Evolutionary conservation across 257 asterid species (phyloP).

Genomic region (Henckelia pumila): DNA sequence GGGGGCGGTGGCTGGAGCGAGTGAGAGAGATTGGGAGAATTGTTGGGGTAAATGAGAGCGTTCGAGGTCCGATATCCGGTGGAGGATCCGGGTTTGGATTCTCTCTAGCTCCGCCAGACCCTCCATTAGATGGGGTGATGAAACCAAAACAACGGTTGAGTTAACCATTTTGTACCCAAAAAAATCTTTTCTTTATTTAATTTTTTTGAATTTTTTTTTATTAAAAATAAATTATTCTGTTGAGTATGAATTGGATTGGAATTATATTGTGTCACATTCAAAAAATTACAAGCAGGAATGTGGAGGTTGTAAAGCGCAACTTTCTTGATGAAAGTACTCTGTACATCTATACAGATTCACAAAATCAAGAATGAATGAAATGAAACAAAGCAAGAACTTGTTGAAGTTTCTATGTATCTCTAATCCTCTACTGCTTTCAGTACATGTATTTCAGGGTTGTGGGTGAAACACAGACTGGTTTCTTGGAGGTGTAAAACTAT

Average conservation of each 20-base stretch:
- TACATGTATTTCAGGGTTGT: slow-evolving; percentile 38
- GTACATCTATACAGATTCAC: not conserved
- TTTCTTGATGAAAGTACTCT: not conserved
- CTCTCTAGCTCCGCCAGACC: slow-evolving; percentile 55
- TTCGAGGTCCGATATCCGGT: slow-evolving; percentile 60
- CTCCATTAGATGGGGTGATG: slow-evolving; percentile 27
- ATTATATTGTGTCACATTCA: no score
- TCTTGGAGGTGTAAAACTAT: slow-evolving; percentile 31
- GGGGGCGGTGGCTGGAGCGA: slow-evolving; percentile 23
- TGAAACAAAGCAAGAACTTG: not conserved
- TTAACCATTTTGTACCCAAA: not conserved
- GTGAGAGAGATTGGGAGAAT: slow-evolving; percentile 33
- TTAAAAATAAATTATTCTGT: no score
- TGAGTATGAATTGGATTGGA: no score
- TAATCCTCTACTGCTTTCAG: not conserved
- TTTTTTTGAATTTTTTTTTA: no score
- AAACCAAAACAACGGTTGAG: not conserved
- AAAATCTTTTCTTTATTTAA: no score
- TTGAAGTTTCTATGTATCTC: not conserved
- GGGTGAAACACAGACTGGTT: slow-evolving; percentile 34
- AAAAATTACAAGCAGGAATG: not conserved
- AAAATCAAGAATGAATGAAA: not conserved
- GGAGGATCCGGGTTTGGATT: slow-evolving; percentile 61
- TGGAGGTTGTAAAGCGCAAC: not conserved
- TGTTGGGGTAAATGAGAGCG: slow-evolving; percentile 36